Percentiles rank a stretch among this genome's conserved stretches.
Conservation (phyloP, 805 yeast genomes). For the Kodamaea kakaduensis region DNA sequence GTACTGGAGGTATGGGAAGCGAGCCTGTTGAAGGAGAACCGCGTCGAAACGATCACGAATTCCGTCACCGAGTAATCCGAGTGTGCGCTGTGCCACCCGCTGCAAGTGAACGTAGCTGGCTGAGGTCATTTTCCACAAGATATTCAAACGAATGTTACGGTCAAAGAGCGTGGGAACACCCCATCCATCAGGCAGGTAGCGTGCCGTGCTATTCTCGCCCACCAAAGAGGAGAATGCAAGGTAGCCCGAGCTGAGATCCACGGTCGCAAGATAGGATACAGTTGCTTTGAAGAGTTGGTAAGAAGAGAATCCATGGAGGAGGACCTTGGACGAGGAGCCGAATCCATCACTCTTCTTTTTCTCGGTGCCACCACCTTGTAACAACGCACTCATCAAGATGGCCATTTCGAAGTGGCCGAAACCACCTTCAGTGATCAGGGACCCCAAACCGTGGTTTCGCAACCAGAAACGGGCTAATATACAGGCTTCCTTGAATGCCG, state of each 20-base stretch:
- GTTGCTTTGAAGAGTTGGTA: constrained; percentile 92
- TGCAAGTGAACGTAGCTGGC: constrained; percentile 61
- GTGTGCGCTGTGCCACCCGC: constrained; percentile 65
- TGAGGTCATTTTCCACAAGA: constrained; percentile 75
- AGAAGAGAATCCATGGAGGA: constrained; percentile 84
- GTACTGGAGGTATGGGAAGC: constrained; percentile 52
- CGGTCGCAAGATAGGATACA: constrained; percentile 73
- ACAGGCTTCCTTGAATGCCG: constrained; percentile 83
- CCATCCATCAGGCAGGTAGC: constrained; percentile 54
- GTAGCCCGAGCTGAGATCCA: constrained; percentile 66
- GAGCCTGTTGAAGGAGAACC: constrained; percentile 63
- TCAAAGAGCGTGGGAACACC: constrained; percentile 74
- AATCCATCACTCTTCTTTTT: no score
- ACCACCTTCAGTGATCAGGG: constrained; percentile 65
- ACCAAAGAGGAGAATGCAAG: constrained; percentile 59
- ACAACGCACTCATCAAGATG: constrained; percentile 69
- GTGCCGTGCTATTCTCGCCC: constrained; percentile 41
- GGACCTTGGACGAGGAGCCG: constrained; percentile 56
- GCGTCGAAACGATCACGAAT: constrained; percentile 79
- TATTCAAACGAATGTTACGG: constrained; percentile 68
- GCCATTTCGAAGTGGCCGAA: constrained; percentile 93
- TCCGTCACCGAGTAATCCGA: constrained; percentile 67
- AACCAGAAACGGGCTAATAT: constrained; percentile 87
- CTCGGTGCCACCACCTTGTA: constrained; percentile 75
- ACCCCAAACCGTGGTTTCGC: constrained; percentile 75